Evolutionary conservation across 306 rosid genomes (phyloP), one percentile per base, ranked within the genome.

Genomic region (Sphenostylis stenocarpa): DNA sequence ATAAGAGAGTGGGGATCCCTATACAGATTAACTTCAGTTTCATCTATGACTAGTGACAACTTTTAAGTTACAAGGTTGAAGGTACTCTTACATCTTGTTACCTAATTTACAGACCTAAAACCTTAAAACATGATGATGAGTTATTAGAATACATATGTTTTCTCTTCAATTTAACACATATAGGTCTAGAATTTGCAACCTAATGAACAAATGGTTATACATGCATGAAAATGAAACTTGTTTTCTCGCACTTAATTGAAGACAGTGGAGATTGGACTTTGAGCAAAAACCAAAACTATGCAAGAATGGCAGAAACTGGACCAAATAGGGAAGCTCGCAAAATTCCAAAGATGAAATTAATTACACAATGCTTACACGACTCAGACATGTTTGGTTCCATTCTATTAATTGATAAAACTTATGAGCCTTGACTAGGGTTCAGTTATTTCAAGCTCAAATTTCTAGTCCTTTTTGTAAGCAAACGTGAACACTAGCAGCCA

Each of bases 1-100:
- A 3, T 4, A 38, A 17, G 21, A 20, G 3, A 19, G 48, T 63
- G n/a, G n/a, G n/a, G n/a, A n/a, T n/a, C n/a, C n/a, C n/a, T n/a
- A n/a, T n/a, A n/a, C n/a, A n/a, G n/a, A n/a, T n/a, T n/a, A n/a
- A n/a, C n/a, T n/a, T 48, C 11, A 49, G 71, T 67, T 33, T n/a
- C 13, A 26, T 52, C 8, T 68, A 78, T 4, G 43, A 53, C 90
- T 55, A 57, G 38, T 57, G 39, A 28, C 65, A 57, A 57, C 36
- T 53, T 8, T n/a, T n/a, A n/a, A n/a, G n/a, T n/a, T n/a, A n/a
- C n/a, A n/a, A n/a, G n/a, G n/a, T n/a, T 38, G 63, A 73, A 10
- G 11, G 34, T 1, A n/a, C 16, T n/a, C 8, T 76, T 26, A n/a
- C n/a, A n/a, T n/a, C n/a, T n/a, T n/a, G n/a, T n/a, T n/a, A n/a